These are phyloP conservation scores for Amphichorda felina DNA, from an alignment of 2,329 filamentous ascomycete genomes.

Conservation along the genomic window DNA sequence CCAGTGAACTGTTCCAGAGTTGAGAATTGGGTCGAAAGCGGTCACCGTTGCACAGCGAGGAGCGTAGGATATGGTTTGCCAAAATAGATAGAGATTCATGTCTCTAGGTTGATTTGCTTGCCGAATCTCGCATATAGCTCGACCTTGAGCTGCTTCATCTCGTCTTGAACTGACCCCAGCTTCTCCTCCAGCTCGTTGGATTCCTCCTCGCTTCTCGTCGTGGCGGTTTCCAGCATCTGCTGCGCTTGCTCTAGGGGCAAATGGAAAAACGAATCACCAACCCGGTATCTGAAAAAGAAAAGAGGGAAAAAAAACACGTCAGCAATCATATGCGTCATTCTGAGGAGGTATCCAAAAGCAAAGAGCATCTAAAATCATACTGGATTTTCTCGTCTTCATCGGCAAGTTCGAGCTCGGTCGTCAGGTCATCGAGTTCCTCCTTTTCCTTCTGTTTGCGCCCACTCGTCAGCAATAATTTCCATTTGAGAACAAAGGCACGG, in stretches of 20 bases:
- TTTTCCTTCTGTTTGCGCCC: constrained; percentile 73
- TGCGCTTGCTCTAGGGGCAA: constrained; percentile 77
- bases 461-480: too few relatives aligned
- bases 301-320: too few relatives aligned
- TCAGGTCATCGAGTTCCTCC: constrained; percentile 91
- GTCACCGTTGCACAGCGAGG: too few relatives aligned
- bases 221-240: constrained; percentile 64
- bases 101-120: constrained; percentile 92
- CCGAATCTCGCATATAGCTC: constrained; percentile 91
- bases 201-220: constrained; percentile 63
- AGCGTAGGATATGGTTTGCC: too few relatives aligned
- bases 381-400: constrained; percentile 91
- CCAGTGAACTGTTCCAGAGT: too few relatives aligned
- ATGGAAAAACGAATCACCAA: constrained; percentile 91
- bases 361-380: constrained; percentile 36
- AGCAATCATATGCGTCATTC: too few relatives aligned
- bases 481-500: too few relatives aligned
- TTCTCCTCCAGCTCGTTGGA: constrained; percentile 67
- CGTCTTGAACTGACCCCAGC: constrained; percentile 62
- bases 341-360: too few relatives aligned
- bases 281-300: constrained; percentile 61
- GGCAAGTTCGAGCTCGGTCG: constrained; percentile 80
- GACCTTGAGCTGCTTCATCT: constrained; percentile 85
- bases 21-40: too few relatives aligned
- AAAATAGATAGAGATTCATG: too few relatives aligned